These are phyloP conservation scores for Anacardium occidentale DNA, from an alignment of 345 rosid genomes.

Conservation along the genomic window DNA sequence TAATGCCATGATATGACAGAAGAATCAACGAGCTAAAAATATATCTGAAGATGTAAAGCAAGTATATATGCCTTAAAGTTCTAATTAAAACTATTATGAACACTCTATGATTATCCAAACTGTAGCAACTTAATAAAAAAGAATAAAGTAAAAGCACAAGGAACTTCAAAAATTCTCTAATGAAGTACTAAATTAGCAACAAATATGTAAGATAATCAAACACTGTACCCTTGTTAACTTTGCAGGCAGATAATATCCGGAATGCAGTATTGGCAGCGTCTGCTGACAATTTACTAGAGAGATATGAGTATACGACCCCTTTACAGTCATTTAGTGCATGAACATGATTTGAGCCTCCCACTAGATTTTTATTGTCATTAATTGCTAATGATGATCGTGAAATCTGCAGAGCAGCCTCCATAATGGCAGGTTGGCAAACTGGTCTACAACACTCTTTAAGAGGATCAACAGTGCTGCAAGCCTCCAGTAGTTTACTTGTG, in stretches of 20 bases:
- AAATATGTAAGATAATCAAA: constrained; percentile 9
- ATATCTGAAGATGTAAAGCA: neutral
- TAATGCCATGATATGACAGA: neutral
- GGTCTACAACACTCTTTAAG: constrained; percentile 93
- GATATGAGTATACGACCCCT: constrained; percentile 74
- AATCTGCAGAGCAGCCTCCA: constrained; percentile 77
- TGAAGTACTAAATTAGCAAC: neutral
- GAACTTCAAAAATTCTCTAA: neutral
- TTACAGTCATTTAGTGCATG: constrained; percentile 75
- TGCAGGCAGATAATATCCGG: constrained; percentile 81
- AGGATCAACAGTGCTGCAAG: constrained; percentile 79
- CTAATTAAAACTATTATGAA: neutral
- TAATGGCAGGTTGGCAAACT: constrained; percentile 78
- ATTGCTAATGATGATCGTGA: constrained; percentile 55
- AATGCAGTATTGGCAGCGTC: constrained; percentile 69
- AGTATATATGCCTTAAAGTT: neutral
- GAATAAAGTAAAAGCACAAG: constrained; percentile 1
- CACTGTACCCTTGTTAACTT: constrained; percentile 78
- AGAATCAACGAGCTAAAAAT: too few relatives aligned
- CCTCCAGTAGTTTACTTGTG: constrained; percentile 73
- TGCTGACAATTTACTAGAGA: constrained; percentile 67
- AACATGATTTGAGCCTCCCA: constrained; percentile 48
- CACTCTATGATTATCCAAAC: neutral
- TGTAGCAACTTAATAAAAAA: neutral
- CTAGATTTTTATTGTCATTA: constrained; percentile 42